Evolutionary conservation across 768 basidiomycete species (phyloP).

Genomic region (Coprinopsis cinerea): DNA sequence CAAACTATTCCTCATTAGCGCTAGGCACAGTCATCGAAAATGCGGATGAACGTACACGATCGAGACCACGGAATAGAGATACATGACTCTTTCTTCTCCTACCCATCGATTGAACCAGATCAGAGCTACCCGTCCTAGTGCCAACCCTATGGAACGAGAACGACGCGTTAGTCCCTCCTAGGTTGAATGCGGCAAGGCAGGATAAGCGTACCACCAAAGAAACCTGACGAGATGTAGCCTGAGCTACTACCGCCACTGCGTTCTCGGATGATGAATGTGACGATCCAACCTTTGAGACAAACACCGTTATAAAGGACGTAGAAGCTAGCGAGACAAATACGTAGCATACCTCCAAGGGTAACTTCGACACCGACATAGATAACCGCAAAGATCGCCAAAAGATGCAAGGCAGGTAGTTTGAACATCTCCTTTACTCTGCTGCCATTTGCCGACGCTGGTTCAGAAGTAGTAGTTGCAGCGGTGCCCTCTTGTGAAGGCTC

Average conservation of each 20-base stretch:
- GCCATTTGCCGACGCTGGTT: constrained; percentile 19
- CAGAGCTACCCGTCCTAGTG: constrained; percentile 47
- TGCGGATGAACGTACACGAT: constrained; percentile 24
- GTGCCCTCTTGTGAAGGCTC: constrained; percentile 28
- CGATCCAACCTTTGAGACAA: constrained; percentile 48
- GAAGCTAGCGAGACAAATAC: background rate
- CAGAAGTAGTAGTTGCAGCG: constrained; percentile 6
- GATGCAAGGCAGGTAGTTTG: constrained; percentile 49
- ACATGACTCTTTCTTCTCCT: constrained; percentile 21
- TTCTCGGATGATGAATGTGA: constrained; percentile 37
- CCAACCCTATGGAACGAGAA: constrained; percentile 37
- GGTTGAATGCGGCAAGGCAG: too few relatives aligned
- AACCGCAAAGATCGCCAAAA: constrained; percentile 56
- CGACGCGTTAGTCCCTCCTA: too few relatives aligned
- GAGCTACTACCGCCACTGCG: constrained; percentile 19
- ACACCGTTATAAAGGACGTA: background rate
- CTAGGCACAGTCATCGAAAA: background rate
- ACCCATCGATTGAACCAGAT: constrained; percentile 54
- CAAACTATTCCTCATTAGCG: constrained; percentile 37
- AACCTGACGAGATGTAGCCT: constrained; percentile 15
- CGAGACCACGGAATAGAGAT: constrained; percentile 16
- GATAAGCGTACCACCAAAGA: constrained; percentile 16
- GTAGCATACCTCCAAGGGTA: constrained; percentile 38
- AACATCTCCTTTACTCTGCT: constrained; percentile 40
- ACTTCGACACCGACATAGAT: constrained; percentile 71